Evolutionary conservation across 2,329 filamentous ascomycete species (phyloP).

Genomic region (Trichophyton verrucosum): DNA sequence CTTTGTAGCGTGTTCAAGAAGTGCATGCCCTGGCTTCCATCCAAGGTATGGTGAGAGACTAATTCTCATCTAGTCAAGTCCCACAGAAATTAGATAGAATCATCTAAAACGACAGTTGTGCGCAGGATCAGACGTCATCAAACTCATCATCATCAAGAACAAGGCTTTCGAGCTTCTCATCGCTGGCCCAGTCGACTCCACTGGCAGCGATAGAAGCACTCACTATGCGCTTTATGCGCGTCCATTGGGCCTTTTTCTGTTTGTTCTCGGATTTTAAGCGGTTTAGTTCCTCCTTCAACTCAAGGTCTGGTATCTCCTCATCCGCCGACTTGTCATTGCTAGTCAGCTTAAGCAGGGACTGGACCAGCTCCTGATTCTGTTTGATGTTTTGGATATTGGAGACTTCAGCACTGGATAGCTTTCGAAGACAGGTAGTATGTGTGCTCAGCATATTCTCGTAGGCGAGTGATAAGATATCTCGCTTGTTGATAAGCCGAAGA

Average conservation of each 20-base stretch:
- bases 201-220: slow-evolving; percentile 69
- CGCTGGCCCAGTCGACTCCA: slow-evolving; percentile 66
- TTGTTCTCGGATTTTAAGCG: slow-evolving; percentile 48
- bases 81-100: neutral
- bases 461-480: slow-evolving; percentile 53
- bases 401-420: slow-evolving; percentile 46
- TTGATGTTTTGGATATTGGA: slow-evolving; percentile 45
- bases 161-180: slow-evolving; percentile 54
- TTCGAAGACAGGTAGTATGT: slow-evolving; percentile 40
- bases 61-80: too few relatives aligned
- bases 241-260: slow-evolving; percentile 54
- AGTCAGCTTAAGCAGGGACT: slow-evolving; percentile 51
- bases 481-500: slow-evolving; percentile 51
- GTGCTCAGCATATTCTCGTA: slow-evolving; percentile 49
- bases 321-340: slow-evolving; percentile 41
- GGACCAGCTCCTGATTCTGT: slow-evolving; percentile 52
- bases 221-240: slow-evolving; percentile 64
- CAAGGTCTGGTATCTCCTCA: slow-evolving; percentile 43
- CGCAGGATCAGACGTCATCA: slow-evolving; percentile 5
- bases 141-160: slow-evolving; percentile 48
- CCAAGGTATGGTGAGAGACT: too few relatives aligned
- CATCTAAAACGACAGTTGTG: neutral
- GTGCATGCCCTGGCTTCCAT: too few relatives aligned
- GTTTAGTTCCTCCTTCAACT: slow-evolving; percentile 44
- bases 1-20: too few relatives aligned